A percentile compares a stretch with the other conserved stretches of the same genome.
Conservation (phyloP, 192 early-diverging fungal species). For the Backusella tuberculispora region DNA sequence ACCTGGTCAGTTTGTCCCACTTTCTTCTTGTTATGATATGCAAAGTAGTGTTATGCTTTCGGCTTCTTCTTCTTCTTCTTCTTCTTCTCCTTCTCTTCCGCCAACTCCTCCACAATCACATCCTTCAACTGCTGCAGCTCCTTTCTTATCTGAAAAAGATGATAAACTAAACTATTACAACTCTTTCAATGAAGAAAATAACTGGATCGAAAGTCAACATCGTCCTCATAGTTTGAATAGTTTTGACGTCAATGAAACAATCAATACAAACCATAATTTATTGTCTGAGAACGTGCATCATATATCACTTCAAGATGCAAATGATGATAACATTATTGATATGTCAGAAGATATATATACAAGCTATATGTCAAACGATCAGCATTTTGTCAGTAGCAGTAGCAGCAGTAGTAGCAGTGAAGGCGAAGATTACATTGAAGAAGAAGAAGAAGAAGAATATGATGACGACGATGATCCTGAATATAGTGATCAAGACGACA, state of each 20-base stretch:
- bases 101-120: background rate
- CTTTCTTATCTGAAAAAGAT: background rate
- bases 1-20: background rate
- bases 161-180: background rate
- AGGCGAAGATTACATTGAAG: background rate
- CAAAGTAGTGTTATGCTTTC: background rate
- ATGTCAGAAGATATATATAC: slow-evolving; percentile 1
- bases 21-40: background rate
- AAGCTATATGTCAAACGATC: background rate
- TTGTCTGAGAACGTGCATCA: slow-evolving; percentile 5
- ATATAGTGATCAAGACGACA: background rate
- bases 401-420: slow-evolving; percentile 5
- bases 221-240: background rate
- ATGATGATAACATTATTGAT: background rate
- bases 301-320: background rate
- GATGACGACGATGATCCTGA: background rate
- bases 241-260: background rate
- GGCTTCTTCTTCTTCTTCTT: background rate
- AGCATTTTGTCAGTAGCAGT: background rate
- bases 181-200: slow-evolving; percentile 12
- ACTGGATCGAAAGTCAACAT: slow-evolving; percentile 4
- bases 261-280: background rate
- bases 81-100: background rate
- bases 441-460: background rate
- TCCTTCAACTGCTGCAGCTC: background rate